phyloP scores from a whole-genome alignment of 78 protist genomes.

The Goniomonas avonlea region DNA sequence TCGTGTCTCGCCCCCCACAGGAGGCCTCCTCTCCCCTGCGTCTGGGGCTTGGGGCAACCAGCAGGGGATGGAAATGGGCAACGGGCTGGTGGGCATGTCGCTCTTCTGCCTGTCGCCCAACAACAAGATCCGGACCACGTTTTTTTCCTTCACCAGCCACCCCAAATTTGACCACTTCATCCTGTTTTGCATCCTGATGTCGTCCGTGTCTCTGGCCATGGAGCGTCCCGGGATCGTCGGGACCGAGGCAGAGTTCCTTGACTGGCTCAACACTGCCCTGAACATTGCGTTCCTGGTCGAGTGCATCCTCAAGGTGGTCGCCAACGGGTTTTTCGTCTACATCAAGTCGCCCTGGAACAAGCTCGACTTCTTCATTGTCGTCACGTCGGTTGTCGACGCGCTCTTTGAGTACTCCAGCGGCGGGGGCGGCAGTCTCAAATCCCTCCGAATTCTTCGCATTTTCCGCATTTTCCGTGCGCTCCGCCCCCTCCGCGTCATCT shows the following conservation, averaged over 20 bases:
- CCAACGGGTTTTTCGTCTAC: neutral
- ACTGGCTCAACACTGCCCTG: neutral
- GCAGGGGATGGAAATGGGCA: too few species aligned
- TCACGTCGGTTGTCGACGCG: neutral
- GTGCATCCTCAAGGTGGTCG: neutral
- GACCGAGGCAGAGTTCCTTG: neutral
- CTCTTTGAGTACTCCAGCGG: neutral
- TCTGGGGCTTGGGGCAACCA: too few species aligned
- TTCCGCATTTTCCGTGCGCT: slow-evolving; percentile 13
- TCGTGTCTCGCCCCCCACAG: too few species aligned
- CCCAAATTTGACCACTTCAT: slow-evolving; percentile 3
- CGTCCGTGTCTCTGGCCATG: neutral
- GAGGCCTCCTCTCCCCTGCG: too few species aligned
- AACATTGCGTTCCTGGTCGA: slow-evolving; percentile 1
- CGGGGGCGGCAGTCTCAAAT: neutral
- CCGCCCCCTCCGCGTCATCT: neutral
- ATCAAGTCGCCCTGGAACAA: neutral
- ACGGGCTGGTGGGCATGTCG: too few species aligned
- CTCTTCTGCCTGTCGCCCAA: too few species aligned
- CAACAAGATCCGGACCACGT: too few species aligned
- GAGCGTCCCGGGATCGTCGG: neutral
- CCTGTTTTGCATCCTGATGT: slow-evolving; percentile 1
- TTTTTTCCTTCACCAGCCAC: too few species aligned
- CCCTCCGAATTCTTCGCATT: slow-evolving; percentile 1
- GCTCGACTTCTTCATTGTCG: slow-evolving; percentile 11